phyloP scores from a whole-genome alignment of 306 rosid species.

The Notholithocarpus densiflorus region DNA sequence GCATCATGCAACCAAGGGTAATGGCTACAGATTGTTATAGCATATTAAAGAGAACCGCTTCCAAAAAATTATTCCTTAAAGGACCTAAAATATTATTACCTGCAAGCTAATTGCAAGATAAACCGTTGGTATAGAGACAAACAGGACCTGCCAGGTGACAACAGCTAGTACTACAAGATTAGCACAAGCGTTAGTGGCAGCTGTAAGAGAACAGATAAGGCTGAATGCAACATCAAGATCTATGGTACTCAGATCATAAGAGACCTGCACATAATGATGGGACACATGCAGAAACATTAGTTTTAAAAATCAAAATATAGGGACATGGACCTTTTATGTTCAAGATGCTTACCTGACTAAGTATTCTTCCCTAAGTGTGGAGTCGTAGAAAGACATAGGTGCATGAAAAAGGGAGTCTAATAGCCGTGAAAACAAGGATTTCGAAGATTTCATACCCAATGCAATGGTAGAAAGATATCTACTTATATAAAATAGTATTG shows the following conservation, averaged over 20 bases:
- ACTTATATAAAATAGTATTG: neutral
- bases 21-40: neutral
- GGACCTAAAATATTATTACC: slow-evolving; percentile 22
- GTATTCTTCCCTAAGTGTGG: slow-evolving; percentile 62
- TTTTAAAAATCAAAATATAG: neutral
- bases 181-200: slow-evolving; percentile 13
- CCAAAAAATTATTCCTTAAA: too few species aligned
- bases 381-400: slow-evolving; percentile 54
- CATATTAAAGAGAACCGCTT: neutral
- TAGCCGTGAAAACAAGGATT: too few species aligned
- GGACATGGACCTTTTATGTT: neutral
- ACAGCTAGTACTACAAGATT: slow-evolving; percentile 35
- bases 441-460: too few species aligned
- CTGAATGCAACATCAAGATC: slow-evolving; percentile 46
- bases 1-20: neutral
- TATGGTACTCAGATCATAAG: slow-evolving; percentile 43
- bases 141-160: slow-evolving; percentile 53
- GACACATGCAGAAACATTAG: neutral
- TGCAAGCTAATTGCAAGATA: slow-evolving; percentile 33
- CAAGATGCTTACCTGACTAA: slow-evolving; percentile 40
- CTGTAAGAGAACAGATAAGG: slow-evolving; percentile 20
- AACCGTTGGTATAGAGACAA: slow-evolving; percentile 39
- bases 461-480: too few species aligned
- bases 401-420: slow-evolving; percentile 25
- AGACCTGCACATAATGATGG: slow-evolving; percentile 30